Percentiles rank a stretch among this genome's conserved stretches.
Evolutionary conservation across 495 filamentous ascomycete genomes (phyloP).

Genomic region (Penicillium tannophilum): DNA sequence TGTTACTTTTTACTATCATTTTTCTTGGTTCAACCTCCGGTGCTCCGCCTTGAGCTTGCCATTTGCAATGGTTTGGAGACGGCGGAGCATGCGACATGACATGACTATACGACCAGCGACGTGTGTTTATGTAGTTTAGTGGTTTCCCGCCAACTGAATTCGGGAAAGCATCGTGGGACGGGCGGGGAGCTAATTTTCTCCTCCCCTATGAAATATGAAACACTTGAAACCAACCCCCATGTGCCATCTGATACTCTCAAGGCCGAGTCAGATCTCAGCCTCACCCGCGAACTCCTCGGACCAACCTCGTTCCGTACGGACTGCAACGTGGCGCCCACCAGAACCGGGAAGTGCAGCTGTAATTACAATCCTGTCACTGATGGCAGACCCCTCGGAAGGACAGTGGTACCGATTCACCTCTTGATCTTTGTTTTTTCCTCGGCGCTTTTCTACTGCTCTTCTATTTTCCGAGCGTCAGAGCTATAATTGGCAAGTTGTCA

Average conservation of each 20-base stretch:
- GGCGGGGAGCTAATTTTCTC: slow-evolving; percentile 3
- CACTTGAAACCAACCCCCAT: slow-evolving; percentile 4
- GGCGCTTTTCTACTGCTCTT: neutral
- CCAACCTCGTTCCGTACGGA: slow-evolving; percentile 25
- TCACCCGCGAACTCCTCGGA: slow-evolving; percentile 18
- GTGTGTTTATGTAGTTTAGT: slow-evolving; percentile 33
- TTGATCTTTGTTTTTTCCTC: neutral
- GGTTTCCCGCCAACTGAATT: slow-evolving; percentile 7
- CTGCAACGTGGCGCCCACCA: slow-evolving; percentile 27
- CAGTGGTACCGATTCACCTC: slow-evolving; percentile 8
- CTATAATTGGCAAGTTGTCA: slow-evolving; percentile 12
- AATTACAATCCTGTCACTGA: slow-evolving; percentile 20
- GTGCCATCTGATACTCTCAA: slow-evolving; percentile 6
- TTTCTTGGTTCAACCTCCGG: slow-evolving; percentile 1
- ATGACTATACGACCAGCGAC: slow-evolving; percentile 37
- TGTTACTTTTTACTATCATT: slow-evolving; percentile 1
- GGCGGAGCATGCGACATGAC: slow-evolving; percentile 18
- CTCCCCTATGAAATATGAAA: slow-evolving; percentile 4
- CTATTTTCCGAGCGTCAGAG: neutral
- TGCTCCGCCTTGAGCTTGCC: neutral
- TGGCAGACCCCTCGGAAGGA: slow-evolving; percentile 8
- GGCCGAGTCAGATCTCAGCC: slow-evolving; percentile 15
- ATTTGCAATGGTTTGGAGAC: slow-evolving; percentile 2
- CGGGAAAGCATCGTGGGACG: slow-evolving; percentile 12
- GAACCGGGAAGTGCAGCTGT: slow-evolving; percentile 19